Percentiles rank a stretch among this genome's conserved stretches.
phyloP scores from a whole-genome alignment of 2,329 filamentous ascomycete genomes.

The Diplodia mutila region DNA sequence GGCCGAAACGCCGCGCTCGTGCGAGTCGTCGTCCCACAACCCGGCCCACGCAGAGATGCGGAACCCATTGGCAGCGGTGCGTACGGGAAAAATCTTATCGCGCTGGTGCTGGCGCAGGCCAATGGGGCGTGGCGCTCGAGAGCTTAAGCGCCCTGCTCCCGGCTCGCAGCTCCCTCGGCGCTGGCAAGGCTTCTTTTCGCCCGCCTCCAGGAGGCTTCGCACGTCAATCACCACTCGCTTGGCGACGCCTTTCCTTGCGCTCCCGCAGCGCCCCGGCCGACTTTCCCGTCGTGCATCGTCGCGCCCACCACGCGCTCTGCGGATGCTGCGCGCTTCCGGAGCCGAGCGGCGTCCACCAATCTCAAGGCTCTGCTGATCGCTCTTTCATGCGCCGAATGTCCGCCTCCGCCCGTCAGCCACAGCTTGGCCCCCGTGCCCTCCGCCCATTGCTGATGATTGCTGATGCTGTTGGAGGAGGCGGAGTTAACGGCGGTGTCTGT shows the following conservation, averaged over 20 bases:
- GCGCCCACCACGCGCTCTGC: background rate
- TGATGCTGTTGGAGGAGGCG: constrained; percentile 13
- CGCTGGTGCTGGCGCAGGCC: background rate
- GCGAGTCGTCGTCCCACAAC: constrained; percentile 2
- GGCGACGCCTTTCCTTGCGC: constrained; percentile 12
- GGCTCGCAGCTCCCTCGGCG: constrained; percentile 13
- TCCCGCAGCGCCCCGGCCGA: constrained; percentile 22
- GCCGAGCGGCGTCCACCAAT: constrained; percentile 20
- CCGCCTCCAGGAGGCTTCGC: constrained; percentile 11
- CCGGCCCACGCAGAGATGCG: too few species aligned
- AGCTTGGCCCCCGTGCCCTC: constrained; percentile 4
- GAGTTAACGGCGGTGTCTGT: constrained; percentile 20
- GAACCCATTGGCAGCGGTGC: background rate
- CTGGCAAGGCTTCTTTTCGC: background rate
- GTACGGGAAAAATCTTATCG: background rate
- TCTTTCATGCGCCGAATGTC: constrained; percentile 13
- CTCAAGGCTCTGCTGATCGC: constrained; percentile 14
- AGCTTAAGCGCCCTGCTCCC: constrained; percentile 8
- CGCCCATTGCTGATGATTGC: background rate
- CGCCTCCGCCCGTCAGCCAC: constrained; percentile 2
- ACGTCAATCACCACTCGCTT: constrained; percentile 8
- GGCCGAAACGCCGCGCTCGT: constrained; percentile 10
- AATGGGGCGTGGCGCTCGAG: background rate
- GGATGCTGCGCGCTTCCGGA: constrained; percentile 22
- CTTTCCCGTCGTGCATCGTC: constrained; percentile 11